phyloP scores from a whole-genome alignment of 192 early-diverging fungal species.

The Coemansia sp. region DNA sequence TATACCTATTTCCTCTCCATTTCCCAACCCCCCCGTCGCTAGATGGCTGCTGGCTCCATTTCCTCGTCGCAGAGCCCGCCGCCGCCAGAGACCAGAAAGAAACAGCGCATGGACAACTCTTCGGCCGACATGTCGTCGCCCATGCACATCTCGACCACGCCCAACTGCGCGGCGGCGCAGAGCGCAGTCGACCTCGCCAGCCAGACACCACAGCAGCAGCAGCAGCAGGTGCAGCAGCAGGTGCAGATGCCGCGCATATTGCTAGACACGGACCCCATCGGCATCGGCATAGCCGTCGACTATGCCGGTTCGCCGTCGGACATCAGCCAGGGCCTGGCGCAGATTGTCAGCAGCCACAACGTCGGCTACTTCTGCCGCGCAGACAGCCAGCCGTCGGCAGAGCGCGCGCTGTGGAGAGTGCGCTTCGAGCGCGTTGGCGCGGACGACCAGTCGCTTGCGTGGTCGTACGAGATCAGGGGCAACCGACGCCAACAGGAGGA shows the following conservation, averaged over 20 bases:
- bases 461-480: slow-evolving; percentile 22
- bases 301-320: slow-evolving; percentile 27
- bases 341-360: slow-evolving; percentile 31
- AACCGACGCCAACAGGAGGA: background rate
- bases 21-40: no score
- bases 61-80: background rate
- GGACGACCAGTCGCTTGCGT: slow-evolving; percentile 6
- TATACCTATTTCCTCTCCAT: no score
- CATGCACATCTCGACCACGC: slow-evolving; percentile 39
- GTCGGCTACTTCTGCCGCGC: slow-evolving; percentile 29
- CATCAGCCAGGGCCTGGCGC: slow-evolving; percentile 28
- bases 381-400: background rate
- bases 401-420: slow-evolving; percentile 23
- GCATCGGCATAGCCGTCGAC: slow-evolving; percentile 28
- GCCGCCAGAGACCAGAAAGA: slow-evolving; percentile 13
- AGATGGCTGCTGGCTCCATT: background rate
- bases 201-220: slow-evolving; percentile 21
- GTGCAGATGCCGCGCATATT: slow-evolving; percentile 12
- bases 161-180: slow-evolving; percentile 11
- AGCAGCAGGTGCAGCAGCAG: no score
- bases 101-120: slow-evolving; percentile 10
- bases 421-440: slow-evolving; percentile 21
- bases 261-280: slow-evolving; percentile 33
- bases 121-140: slow-evolving; percentile 18
- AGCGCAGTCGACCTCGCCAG: slow-evolving; percentile 18